Conservation (phyloP, 768 basidiomycete genomes). For the Lentinula guzmanii region DNA sequence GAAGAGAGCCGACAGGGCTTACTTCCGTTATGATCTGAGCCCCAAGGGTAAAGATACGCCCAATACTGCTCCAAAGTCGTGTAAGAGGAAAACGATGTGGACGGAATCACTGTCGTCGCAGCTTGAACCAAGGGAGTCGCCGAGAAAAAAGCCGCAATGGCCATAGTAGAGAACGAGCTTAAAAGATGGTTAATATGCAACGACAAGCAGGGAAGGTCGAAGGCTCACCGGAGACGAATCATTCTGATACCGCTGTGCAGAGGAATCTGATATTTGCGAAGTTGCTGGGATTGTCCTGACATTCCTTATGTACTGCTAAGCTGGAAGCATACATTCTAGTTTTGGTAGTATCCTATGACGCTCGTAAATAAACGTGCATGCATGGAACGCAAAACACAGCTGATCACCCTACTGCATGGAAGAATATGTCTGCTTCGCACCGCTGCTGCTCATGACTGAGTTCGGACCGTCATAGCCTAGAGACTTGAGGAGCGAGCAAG, state of each 20-base stretch:
- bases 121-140: constrained; percentile 16
- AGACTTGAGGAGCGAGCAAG: neutral
- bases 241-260: neutral
- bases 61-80: constrained; percentile 32
- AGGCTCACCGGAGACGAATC: neutral
- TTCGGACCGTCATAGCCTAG: neutral
- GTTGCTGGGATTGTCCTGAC: neutral
- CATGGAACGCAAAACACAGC: neutral
- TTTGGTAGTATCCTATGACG: neutral
- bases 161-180: neutral
- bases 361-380: neutral
- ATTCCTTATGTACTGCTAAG: neutral
- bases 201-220: neutral
- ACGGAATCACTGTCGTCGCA: constrained; percentile 32
- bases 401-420: neutral
- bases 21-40: constrained; percentile 41
- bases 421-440: neutral
- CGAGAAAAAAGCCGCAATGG: constrained; percentile 1
- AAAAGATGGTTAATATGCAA: neutral
- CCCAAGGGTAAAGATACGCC: constrained; percentile 42
- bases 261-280: neutral
- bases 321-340: neutral
- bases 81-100: constrained; percentile 31
- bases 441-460: neutral
- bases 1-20: constrained; percentile 8